Evolutionary conservation across 768 basidiomycete genomes (phyloP).

Genomic region (Xanthoconium stramineum): DNA sequence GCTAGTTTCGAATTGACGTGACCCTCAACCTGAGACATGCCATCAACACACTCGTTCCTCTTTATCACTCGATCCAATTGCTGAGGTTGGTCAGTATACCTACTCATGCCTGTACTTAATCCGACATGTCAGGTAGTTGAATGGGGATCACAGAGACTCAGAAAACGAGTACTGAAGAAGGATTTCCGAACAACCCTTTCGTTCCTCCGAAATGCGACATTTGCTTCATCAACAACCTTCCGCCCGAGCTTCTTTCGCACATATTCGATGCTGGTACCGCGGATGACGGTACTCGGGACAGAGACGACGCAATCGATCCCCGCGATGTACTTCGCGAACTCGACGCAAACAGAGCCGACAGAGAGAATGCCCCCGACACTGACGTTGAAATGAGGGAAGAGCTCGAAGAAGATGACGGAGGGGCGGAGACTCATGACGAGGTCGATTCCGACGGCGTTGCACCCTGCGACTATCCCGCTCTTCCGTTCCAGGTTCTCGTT

Average conservation of each 20-base stretch:
- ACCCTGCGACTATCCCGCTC: not conserved
- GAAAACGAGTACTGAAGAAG: not conserved
- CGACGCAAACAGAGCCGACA: not conserved
- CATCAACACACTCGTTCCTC: too few species aligned
- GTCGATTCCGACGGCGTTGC: not conserved
- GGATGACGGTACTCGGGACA: slow-evolving; percentile 29
- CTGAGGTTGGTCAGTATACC: not conserved
- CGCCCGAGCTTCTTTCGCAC: slow-evolving; percentile 53
- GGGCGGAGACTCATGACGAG: not conserved
- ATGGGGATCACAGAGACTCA: not conserved
- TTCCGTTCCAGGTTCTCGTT: slow-evolving; percentile 45
- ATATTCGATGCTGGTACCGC: slow-evolving; percentile 50
- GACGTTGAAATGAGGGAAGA: too few species aligned
- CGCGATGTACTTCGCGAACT: not conserved
- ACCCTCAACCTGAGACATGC: too few species aligned
- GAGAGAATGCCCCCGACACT: too few species aligned
- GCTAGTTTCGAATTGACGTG: too few species aligned
- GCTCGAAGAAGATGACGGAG: slow-evolving; percentile 24
- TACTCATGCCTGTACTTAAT: not conserved
- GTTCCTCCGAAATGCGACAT: slow-evolving; percentile 38
- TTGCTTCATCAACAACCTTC: slow-evolving; percentile 52
- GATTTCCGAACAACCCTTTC: slow-evolving; percentile 41
- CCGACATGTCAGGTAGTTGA: not conserved
- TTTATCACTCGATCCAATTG: too few species aligned
- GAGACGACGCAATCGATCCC: not conserved